phyloP scores from a whole-genome alignment of 1,284 basidiomycete genomes.

The Anthracocystis setariae region DNA sequence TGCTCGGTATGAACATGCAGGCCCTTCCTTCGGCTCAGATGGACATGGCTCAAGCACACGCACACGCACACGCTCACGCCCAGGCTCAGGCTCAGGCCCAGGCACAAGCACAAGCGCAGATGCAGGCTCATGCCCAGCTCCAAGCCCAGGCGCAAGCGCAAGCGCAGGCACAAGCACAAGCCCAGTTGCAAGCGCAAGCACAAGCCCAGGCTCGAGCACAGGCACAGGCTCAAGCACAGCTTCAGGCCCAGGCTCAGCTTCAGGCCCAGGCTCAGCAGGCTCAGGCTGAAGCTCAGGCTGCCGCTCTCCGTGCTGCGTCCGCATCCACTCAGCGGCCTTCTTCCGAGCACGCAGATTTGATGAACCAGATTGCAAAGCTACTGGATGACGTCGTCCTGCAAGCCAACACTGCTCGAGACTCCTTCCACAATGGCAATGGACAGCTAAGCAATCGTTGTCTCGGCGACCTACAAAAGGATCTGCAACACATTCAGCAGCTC shows the following conservation, averaged over 20 bases:
- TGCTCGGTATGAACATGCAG: conserved; percentile 30
- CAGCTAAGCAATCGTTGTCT: conserved; percentile 53
- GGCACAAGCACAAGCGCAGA: conserved; percentile 14
- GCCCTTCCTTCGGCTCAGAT: conserved; percentile 11
- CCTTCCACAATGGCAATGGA: conserved; percentile 55
- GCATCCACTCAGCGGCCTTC: conserved; percentile 22
- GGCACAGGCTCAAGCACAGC: conserved; percentile 20
- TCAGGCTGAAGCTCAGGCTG: conserved; percentile 31
- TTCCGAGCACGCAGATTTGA: conserved; percentile 25
- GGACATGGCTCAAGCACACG: conserved; percentile 16
- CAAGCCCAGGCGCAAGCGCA: conserved; percentile 21
- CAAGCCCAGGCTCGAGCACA: conserved; percentile 24
- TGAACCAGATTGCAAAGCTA: conserved; percentile 52
- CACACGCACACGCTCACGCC: conserved; percentile 12
- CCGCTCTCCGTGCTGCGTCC: conserved; percentile 27
- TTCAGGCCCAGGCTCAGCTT: conserved; percentile 27
- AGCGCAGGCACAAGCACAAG: conserved; percentile 29
- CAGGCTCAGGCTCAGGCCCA: conserved; percentile 18
- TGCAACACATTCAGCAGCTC: conserved; percentile 55
- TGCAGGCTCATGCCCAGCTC: conserved; percentile 15
- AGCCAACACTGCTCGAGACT: conserved; percentile 53
- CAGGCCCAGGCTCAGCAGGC: conserved; percentile 37
- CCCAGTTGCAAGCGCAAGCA: conserved; percentile 22
- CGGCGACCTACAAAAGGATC: conserved; percentile 52
- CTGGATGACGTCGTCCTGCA: conserved; percentile 55